Base-by-base conservation (phyloP, 2,329 filamentous ascomycete species). In the Xylaria sp. region DNA sequence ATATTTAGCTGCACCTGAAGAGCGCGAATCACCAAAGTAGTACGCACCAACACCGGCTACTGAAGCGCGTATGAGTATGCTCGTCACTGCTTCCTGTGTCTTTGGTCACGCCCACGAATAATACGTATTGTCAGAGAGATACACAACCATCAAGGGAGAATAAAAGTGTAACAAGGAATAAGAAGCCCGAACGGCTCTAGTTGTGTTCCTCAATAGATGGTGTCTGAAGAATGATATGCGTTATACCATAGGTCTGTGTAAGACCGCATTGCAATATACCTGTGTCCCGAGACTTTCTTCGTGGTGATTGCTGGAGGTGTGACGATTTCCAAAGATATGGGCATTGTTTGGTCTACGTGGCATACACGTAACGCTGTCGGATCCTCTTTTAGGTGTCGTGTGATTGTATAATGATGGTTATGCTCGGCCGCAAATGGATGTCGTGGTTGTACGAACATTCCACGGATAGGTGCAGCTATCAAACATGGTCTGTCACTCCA, bases 381-480 rank as follows among this genome's bases (percentile, higher is more conserved):
- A 31, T 33, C 49, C 26, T 26, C 26, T 33, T 42, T 11, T 33
- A 3, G 15, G 9, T 17, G 49, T n/a, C 15, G 15, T 53, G 26
- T n/a, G 26, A 33, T 53, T 10, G n/a, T 15, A n/a, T 11, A 15
- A 6, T 23, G 31, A n/a, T 23, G 10, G n/a, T 38, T 56, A 36
- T 23, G 15, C 53, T 38, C 33, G 53, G 53, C 33, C n/a, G 33
- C 10, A 38, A 38, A 56, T 56, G 33, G 17, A 38, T 56, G 6
- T 15, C n/a, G 31, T 44, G 23, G 59, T 62, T 26, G 51, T 49
- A 62, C 59, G 5, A 20, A 4, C 36, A 62, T 42, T 42, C 26
- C 48, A 53, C 40, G 48, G 26, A 10, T 38, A 56, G 23, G 4
- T 4, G 9, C 53, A 53, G 54, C 38, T 33, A 54, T 17, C 46